These are phyloP conservation scores for Setaria viridis DNA, from an alignment of 202 grass and related monocot species.

Conservation along the genomic window DNA sequence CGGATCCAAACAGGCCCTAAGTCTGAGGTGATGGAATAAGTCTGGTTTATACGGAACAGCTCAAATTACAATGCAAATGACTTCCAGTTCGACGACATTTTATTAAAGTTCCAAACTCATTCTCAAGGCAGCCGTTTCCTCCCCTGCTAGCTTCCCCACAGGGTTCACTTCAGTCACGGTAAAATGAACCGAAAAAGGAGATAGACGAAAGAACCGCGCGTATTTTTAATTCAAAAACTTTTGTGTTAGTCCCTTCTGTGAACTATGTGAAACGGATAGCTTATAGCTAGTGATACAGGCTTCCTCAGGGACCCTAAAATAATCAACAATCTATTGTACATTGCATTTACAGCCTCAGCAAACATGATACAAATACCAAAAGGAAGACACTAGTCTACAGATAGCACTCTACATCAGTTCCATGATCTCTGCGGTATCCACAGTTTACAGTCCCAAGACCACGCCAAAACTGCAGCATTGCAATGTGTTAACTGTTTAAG, in stretches of 20 bases:
- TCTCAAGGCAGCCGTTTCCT: not conserved
- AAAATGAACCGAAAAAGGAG: not conserved
- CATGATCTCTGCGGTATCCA: not conserved
- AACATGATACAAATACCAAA: conserved; percentile 37
- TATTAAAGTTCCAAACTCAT: not conserved
- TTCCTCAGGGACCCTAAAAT: not conserved
- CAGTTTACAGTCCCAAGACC: not conserved
- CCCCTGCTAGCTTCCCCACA: too few species aligned
- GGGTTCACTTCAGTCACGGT: not conserved
- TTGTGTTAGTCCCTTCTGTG: not conserved
- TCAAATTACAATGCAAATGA: not conserved
- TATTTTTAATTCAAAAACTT: not conserved
- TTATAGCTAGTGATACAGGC: not conserved
- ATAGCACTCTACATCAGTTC: conserved; percentile 19
- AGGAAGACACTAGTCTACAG: not conserved
- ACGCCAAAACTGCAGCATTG: conserved; percentile 27
- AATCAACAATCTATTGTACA: conserved; percentile 14
- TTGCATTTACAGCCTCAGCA: conserved; percentile 43
- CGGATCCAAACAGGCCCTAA: too few species aligned
- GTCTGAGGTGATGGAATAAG: too few species aligned
- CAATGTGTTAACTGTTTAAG: not conserved
- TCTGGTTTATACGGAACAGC: too few species aligned
- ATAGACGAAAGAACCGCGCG: not conserved
- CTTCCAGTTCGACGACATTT: not conserved
- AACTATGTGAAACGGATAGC: not conserved